Evolutionary conservation across 345 rosid species (phyloP).

Genomic region (Anacardium occidentale): DNA sequence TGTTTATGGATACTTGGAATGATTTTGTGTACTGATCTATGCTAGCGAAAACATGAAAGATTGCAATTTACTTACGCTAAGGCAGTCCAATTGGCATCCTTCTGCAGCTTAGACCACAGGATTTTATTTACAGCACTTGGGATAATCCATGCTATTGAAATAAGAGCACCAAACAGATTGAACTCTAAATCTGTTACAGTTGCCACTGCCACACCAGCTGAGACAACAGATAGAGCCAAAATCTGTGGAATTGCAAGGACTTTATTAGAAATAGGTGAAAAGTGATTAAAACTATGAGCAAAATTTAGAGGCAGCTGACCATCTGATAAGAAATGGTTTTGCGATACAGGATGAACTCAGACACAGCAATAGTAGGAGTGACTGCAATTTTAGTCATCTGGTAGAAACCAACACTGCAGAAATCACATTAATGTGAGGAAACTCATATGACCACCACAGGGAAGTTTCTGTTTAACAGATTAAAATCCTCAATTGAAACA

Average conservation of each 20-base stretch:
- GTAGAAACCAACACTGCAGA: constrained; percentile 85
- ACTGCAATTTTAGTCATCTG: constrained; percentile 98
- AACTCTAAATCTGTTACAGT: constrained; percentile 86
- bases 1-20: not conserved
- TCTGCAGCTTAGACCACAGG: constrained; percentile 90
- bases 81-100: constrained; percentile 91
- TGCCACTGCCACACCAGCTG: constrained; percentile 85
- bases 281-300: not conserved
- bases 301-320: constrained; percentile 31
- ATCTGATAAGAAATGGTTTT: constrained; percentile 63
- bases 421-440: constrained; percentile 8
- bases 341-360: constrained; percentile 67
- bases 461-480: not conserved
- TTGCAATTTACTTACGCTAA: constrained; percentile 54
- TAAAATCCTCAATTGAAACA: not conserved
- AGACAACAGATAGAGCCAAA: constrained; percentile 63
- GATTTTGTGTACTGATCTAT: not conserved
- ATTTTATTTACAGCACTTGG: constrained; percentile 92
- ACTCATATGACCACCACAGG: not conserved
- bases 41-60: not conserved
- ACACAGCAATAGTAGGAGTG: constrained; percentile 86
- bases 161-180: constrained; percentile 73
- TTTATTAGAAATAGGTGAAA: not conserved
- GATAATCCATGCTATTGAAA: constrained; percentile 80
- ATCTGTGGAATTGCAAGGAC: constrained; percentile 42